Conservation (phyloP, 176 grass and related monocot species). For the Eleusine indica region DNA sequence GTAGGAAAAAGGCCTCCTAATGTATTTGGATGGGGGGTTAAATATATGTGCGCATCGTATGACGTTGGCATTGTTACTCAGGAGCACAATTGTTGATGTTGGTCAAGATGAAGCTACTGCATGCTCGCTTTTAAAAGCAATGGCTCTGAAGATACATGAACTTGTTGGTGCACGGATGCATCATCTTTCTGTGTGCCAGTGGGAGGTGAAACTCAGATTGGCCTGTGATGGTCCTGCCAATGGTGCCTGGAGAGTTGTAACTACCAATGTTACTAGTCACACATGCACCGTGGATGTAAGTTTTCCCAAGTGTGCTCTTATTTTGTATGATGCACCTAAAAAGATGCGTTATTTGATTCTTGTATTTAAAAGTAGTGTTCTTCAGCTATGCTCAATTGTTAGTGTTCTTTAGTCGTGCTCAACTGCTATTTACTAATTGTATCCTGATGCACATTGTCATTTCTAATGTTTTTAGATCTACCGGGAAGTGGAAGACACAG, state of each 20-base stretch:
- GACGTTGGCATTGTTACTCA: constrained; percentile 35
- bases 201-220: constrained; percentile 91
- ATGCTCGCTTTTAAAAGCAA: constrained; percentile 76
- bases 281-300: constrained; percentile 95
- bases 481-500: constrained; percentile 71
- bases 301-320: constrained; percentile 1
- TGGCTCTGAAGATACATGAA: constrained; percentile 91
- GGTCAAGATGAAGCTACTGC: constrained; percentile 72
- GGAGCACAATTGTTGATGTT: constrained; percentile 67
- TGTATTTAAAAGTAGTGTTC: not conserved
- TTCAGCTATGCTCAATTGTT: not conserved
- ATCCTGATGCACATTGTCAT: constrained; percentile 28
- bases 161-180: constrained; percentile 91
- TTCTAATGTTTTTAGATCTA: constrained; percentile 68
- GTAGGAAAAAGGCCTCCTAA: no score
- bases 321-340: not conserved
- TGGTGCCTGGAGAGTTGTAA: constrained; percentile 91
- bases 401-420: not conserved
- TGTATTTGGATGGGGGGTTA: not conserved
- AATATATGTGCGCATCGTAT: constrained; percentile 15
- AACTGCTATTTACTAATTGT: constrained; percentile 15
- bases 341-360: not conserved
- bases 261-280: constrained; percentile 91
- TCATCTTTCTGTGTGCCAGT: constrained; percentile 93
- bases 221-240: constrained; percentile 63